Percentiles rank a stretch among this genome's conserved stretches.
Evolutionary conservation across 352 stramenopile genomes (phyloP).

Genomic region (Phytophthora pluvialis): DNA sequence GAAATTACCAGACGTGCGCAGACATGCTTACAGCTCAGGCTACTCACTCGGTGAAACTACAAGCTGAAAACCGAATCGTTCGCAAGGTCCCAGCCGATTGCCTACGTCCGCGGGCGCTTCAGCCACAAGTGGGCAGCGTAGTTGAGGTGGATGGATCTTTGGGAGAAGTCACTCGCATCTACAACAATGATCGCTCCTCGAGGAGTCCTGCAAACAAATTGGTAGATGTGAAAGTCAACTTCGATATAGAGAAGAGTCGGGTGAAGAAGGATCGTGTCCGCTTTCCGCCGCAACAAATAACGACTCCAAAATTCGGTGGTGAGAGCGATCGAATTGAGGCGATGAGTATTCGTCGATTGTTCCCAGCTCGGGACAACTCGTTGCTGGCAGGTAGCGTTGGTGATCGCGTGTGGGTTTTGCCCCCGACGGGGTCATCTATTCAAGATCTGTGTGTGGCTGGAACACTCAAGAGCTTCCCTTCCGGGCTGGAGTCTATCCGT

Average conservation of each 20-base stretch:
- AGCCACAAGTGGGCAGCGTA: constrained; percentile 72
- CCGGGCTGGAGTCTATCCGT: constrained; percentile 55
- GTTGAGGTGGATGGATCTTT: constrained; percentile 72
- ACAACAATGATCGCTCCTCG: constrained; percentile 28
- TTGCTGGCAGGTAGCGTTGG: constrained; percentile 56
- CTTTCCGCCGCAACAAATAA: constrained; percentile 44
- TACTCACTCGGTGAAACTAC: constrained; percentile 51
- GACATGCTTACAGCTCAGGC: constrained; percentile 26
- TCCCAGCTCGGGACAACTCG: constrained; percentile 69
- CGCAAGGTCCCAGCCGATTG: constrained; percentile 52
- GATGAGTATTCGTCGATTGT: constrained; percentile 76
- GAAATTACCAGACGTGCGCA: constrained; percentile 22
- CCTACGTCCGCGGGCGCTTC: constrained; percentile 42
- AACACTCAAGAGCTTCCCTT: constrained; percentile 69
- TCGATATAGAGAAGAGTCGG: constrained; percentile 57
- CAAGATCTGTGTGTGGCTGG: constrained; percentile 60
- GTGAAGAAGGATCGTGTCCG: constrained; percentile 60
- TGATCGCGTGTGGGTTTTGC: constrained; percentile 70
- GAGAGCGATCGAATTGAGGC: constrained; percentile 56
- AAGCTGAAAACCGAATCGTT: constrained; percentile 44
- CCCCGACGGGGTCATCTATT: constrained; percentile 30
- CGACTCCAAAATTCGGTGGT: constrained; percentile 17
- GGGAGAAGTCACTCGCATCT: constrained; percentile 63
- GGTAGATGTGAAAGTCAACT: constrained; percentile 60
- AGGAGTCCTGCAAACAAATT: constrained; percentile 23